A percentile compares a stretch with the other conserved stretches of the same genome.
These are phyloP conservation scores for Pseudonectria buxi DNA, from an alignment of 2,329 filamentous ascomycete genomes.

Conservation along the genomic window DNA sequence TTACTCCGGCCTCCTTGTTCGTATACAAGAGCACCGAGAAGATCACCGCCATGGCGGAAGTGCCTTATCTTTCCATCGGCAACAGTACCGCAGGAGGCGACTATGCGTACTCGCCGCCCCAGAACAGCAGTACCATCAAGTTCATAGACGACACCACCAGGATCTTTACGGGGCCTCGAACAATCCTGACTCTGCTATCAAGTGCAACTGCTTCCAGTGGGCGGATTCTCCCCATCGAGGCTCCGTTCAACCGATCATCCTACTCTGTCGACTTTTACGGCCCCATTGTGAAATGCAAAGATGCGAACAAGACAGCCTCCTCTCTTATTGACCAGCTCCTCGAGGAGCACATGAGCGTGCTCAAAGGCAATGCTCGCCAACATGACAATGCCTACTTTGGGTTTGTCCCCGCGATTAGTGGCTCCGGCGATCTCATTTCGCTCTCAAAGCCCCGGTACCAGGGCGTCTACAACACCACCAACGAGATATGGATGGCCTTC, in stretches of 20 bases:
- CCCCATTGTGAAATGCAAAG: not conserved
- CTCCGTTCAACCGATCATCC: not conserved
- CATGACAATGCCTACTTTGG: conserved; percentile 2
- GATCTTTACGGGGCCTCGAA: not conserved
- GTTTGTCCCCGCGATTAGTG: conserved; percentile 1
- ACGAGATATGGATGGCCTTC: conserved; percentile 7
- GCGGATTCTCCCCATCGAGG: conserved; percentile 1
- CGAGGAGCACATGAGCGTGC: conserved; percentile 1
- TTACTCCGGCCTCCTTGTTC: not conserved
- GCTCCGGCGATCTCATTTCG: not conserved
- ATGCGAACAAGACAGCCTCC: not conserved
- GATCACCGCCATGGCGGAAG: not conserved
- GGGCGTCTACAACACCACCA: conserved; percentile 1
- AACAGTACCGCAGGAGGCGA: not conserved
- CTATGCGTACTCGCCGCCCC: conserved; percentile 1
- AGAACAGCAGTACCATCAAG: not conserved
- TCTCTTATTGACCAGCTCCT: conserved; percentile 1
- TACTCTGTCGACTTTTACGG: conserved; percentile 1
- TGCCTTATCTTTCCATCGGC: not conserved
- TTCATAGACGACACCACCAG: not conserved
- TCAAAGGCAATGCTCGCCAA: conserved; percentile 2
- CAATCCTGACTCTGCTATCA: not conserved
- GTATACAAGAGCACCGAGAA: not conserved
- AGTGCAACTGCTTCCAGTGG: not conserved
- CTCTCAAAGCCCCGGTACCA: conserved; percentile 4